phyloP scores from a whole-genome alignment of 768 basidiomycete species.

The Pisolithus orientalis region DNA sequence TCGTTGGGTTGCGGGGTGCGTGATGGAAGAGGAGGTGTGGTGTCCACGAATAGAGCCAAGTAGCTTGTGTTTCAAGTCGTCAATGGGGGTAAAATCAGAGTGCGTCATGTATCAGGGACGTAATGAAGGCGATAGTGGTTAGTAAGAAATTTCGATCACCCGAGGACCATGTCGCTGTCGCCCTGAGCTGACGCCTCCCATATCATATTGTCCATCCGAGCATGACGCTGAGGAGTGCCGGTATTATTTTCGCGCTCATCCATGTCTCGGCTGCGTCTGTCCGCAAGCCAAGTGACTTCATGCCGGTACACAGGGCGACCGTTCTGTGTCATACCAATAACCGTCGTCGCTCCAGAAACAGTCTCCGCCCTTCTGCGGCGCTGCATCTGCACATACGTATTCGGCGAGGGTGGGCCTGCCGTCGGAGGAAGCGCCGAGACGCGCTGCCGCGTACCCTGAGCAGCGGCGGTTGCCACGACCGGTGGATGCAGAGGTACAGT shows the following conservation, averaged over 20 bases:
- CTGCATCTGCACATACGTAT: conserved; percentile 14
- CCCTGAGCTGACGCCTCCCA: conserved; percentile 24
- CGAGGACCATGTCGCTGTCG: conserved; percentile 26
- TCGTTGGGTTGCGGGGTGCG: background rate
- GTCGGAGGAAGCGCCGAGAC: conserved; percentile 24
- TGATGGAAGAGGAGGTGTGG: background rate
- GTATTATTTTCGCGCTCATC: conserved; percentile 16
- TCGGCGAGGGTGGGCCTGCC: conserved; percentile 15
- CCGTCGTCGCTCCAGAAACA: conserved; percentile 24
- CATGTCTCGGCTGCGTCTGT: conserved; percentile 11
- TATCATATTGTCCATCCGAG: conserved; percentile 18
- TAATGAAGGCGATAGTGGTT: background rate
- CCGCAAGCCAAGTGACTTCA: conserved; percentile 22
- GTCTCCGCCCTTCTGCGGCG: conserved; percentile 30
- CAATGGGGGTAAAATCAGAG: too few relatives aligned
- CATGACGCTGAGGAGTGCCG: conserved; percentile 14
- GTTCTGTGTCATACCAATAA: conserved; percentile 21
- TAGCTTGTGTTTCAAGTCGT: background rate
- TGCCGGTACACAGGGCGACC: conserved; percentile 25
- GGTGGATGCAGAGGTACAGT: conserved; percentile 12
- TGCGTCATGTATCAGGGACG: background rate
- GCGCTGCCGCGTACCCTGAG: conserved; percentile 21
- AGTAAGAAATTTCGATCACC: conserved; percentile 9
- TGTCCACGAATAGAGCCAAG: background rate
- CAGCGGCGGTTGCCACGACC: conserved; percentile 6